Base-by-base conservation (phyloP, 176 grass and related monocot genomes). In the Juncus inflexus region DNA sequence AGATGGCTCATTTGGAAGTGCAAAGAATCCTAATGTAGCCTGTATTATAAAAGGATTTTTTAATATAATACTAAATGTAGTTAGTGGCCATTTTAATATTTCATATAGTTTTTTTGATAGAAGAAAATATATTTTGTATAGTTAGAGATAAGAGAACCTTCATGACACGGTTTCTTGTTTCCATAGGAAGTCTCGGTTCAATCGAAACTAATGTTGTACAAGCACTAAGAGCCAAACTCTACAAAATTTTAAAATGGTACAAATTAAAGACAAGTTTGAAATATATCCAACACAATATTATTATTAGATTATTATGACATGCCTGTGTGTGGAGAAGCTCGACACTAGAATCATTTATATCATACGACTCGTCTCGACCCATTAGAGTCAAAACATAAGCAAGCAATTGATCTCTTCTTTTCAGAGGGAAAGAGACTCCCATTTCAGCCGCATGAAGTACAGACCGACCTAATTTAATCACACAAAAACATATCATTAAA, bases 131-230 rank as follows among this genome's bases (percentile, higher is more conserved):
- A 28, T 28, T 28, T 28, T 1, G 1, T 28, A 28, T 28, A 28
- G 19, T 28, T 43, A 12, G 51, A 83, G 60, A 52, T 28, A 40
- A 12, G 51, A 83, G 60, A 52, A 96, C 92, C 92, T 89, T 96
- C 92, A 96, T 86, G 36, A 96, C 92, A 77, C 82, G 77, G 66
- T 96, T 96, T 86, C 92, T 86, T 72, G 92, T 87, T 88, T 96
- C 92, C 85, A 96, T 85, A 52, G 92, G 92, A 59, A 91, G 85
- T 66, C 92, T 88, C 66, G 87, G 92, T 70, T 96, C 92, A 68
- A 96, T 80, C 10, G 87, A 86, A 74, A 96, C 92, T 50, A 96
- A 64, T 73, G 92, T 96, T 72, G 88, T 96, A 75, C 92, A 96
- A 52, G 92, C 87, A 86, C 84, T 83, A 64, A 96, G 78, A 72